These are phyloP conservation scores for Irpex rosettiformis DNA, from an alignment of 1,284 basidiomycete genomes.

Conservation along the genomic window DNA sequence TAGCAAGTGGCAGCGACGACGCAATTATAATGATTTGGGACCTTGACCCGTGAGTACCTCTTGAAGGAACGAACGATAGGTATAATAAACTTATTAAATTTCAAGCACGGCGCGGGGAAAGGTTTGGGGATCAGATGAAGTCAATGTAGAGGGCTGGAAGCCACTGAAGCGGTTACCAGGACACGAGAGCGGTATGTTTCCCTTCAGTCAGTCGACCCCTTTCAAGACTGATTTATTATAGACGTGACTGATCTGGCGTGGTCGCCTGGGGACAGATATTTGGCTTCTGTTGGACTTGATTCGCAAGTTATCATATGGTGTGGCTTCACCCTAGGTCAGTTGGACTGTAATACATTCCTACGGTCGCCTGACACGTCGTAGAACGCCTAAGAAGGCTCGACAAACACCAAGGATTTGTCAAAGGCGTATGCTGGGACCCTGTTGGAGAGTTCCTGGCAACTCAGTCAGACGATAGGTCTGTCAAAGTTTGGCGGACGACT, in stretches of 20 bases:
- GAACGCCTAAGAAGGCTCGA: conserved; percentile 84
- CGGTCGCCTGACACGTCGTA: conserved; percentile 8
- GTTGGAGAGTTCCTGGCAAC: conserved; percentile 95
- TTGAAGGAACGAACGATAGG: background rate
- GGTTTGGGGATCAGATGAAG: conserved; percentile 89
- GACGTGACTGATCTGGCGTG: conserved; percentile 97
- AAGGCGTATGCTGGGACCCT: conserved; percentile 98
- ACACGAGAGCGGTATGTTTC: conserved; percentile 81
- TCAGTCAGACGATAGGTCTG: conserved; percentile 94
- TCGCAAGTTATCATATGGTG: conserved; percentile 93
- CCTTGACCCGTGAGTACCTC: conserved; percentile 78
- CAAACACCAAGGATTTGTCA: conserved; percentile 94
- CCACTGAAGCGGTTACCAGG: conserved; percentile 88
- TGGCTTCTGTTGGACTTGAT: conserved; percentile 94
- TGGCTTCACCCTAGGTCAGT: conserved; percentile 78
- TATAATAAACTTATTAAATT: background rate
- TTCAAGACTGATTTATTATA: conserved; percentile 30
- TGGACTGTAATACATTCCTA: background rate
- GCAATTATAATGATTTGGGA: conserved; percentile 97
- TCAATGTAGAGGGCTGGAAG: conserved; percentile 98
- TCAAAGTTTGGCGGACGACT: conserved; percentile 94
- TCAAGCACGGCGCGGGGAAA: conserved; percentile 76
- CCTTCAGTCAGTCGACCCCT: background rate
- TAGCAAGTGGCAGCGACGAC: conserved; percentile 97
- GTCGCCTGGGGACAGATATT: conserved; percentile 87